Base-by-base conservation (phyloP, 139 green algal species). In the Choricystis sp. region DNA sequence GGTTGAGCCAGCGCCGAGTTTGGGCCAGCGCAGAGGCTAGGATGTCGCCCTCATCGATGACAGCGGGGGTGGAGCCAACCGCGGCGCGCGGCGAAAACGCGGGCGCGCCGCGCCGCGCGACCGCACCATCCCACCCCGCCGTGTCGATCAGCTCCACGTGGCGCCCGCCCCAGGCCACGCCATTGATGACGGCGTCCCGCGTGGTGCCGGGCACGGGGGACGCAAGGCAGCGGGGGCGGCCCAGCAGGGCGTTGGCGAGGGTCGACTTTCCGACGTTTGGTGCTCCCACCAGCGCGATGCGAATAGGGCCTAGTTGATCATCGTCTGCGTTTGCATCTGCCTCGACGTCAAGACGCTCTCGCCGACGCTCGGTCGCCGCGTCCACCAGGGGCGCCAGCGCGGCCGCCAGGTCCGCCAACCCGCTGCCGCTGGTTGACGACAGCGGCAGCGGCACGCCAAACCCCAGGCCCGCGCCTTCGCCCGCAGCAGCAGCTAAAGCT, bases 141-240 rank as follows among this genome's bases (percentile, higher is more conserved):
- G 89, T 96, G 74, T 96, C 89, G 3, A 92, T 63, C 40, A 96
- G 67, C 66, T 89, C 78, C 21, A 96, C 79, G 19, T 70, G 49
- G 23, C 66, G 56, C 5, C 67, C 67, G 26, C 48, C 25, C 56
- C 24, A 28, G 26, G 66, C 29, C 21, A 85, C 66, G 19, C 60
- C 56, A 56, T 67, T 71, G 21, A 61, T 70, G 56, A 95, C 82
- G 0, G 85, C 67, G 66, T 96, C 89, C 0, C 89, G 80, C 2
- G 89, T 96, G 1, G 96, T 81, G 2, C 88, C 89, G 2, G 88
- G 86, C 77, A 96, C 89, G 9, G 90, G 86, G 4, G 90, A 87
- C n/a, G 88, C 95, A 24, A 96, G 72, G 49, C 75, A 73, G 30
- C 89, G 78, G 68, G 94, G 79, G 63, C 79, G 63, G 0, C 76